Evolutionary conservation across 192 early-diverging fungal genomes (phyloP), one percentile per base, ranked within the genome.

Genomic region (Dimargaris xerosporica): DNA sequence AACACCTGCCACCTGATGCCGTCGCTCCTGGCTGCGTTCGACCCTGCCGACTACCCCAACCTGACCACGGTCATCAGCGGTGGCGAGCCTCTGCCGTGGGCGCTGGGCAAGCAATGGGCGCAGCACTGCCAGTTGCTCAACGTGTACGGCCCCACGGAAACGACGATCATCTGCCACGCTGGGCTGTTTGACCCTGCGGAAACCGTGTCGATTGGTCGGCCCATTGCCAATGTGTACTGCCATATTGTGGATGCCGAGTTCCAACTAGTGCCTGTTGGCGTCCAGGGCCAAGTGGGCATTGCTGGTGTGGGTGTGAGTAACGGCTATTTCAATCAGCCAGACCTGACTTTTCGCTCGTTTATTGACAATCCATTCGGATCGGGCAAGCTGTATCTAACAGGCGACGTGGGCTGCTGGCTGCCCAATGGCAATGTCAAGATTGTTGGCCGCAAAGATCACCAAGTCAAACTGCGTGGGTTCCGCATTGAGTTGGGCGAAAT

Each of bases 231-330:
- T 44, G 29, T 25, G 26, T 23, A 62, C 7, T 31, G 34, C 25
- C 44, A 44, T 45, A 6, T 66, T 10, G 25, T 54, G 26, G 26
- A 54, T 10, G n/a, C n/a, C n/a, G 21, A 28, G 53, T n/a, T n/a
- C n/a, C 10, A 26, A 16, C 6, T 54, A 25, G 6, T 76, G 3
- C 68, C 67, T 3, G 21, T 51, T 34, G 76, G 77, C 12, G 66
- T 52, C 6, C 28, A 45, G 12, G 53, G 53, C 15, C 21, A 54
- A 54, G 1, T 54, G 15, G 19, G 53, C 29, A 10, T 54, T 15
- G 53, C n/a, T 4, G 53, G 53, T 26, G 21, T 25, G 21, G 53
- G 25, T 0, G 53, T 54, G 15, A 28, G 25, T 16, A 26, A 17
- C 15, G 53, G 53, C 29, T 54, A 54, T 26, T 19, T 21, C 25